Evolutionary conservation across 169 alveolate genomes (phyloP), one percentile per base, ranked within the genome.

Genomic region (Plasmodium blacklocki): DNA sequence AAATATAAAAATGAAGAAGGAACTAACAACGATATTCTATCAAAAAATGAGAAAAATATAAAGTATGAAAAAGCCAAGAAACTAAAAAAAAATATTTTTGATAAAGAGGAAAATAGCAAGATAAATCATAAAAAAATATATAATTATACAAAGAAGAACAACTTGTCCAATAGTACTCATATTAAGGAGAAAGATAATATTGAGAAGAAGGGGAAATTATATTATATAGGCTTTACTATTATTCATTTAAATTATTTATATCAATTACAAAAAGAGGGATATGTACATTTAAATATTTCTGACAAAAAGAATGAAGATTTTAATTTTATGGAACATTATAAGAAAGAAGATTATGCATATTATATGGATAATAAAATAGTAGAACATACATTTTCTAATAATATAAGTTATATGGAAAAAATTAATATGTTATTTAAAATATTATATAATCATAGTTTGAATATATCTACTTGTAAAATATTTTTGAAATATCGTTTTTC

Each of bases 201-300:
- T 43, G 59, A 39, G 3, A 52, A 59, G 32, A 66, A 78, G n/a
- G 63, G 45, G 54, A 78, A 78, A 70, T 64, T 21, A 21, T 78
- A 66, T 18, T 78, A 78, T 23, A 66, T 78, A 64, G 89, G 89
- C 15, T 78, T 78, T 45, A 78, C 89, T 29, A 64, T 78, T 26
- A 7, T 78, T 11, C 89, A 78, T 70, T 49, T 78, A 15, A 78
- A 78, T 56, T 59, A 78, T 71, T 18, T 78, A 15, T 52, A 23
- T 47, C 71, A 78, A 58, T 50, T 78, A 29, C 78, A 78, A 60
- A 76, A 78, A 19, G 66, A 78, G 6, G 89, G 89, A 26, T 56
- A 29, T 3, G 4, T 78, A 9, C 89, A 78, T 66, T 58, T 78
- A 8, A 78, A 78, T 52, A 78, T 78, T 11, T 78, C 89, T 11